Percentiles rank a stretch among this genome's conserved stretches.
These are phyloP conservation scores for Ramicandelaber brevisporus DNA, from an alignment of 192 early-diverging fungal genomes.

Conservation along the genomic window DNA sequence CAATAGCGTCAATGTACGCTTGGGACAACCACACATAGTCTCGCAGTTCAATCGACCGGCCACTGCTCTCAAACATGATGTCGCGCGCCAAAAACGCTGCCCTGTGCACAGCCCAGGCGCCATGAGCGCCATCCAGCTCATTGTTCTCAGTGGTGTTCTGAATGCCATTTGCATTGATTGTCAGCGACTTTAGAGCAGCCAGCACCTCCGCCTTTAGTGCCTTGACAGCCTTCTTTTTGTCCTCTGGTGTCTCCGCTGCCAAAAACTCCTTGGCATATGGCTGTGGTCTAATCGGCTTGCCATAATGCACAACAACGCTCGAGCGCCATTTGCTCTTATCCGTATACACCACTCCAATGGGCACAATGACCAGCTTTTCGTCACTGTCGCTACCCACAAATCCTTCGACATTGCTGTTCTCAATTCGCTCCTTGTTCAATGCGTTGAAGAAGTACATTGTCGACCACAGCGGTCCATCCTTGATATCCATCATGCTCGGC, in stretches of 20 bases:
- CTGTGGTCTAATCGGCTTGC: constrained; percentile 14
- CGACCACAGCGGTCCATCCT: constrained; percentile 22
- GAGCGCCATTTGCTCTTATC: constrained; percentile 22
- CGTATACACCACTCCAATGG: constrained; percentile 18
- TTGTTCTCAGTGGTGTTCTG: no score
- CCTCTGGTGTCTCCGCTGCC: constrained; percentile 9
- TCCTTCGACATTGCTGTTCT: not conserved
- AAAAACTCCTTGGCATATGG: no score
- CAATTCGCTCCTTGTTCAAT: constrained; percentile 5
- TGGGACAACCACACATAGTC: no score
- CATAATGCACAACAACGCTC: constrained; percentile 12
- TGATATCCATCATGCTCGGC: constrained; percentile 10
- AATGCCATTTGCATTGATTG: constrained; percentile 26
- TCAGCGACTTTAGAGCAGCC: constrained; percentile 10
- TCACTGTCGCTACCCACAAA: constrained; percentile 2
- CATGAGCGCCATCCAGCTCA: no score
- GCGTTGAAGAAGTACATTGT: constrained; percentile 24
- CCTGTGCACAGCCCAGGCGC: no score
- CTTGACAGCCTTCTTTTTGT: constrained; percentile 14
- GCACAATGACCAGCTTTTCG: constrained; percentile 7
- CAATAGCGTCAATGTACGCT: no score
- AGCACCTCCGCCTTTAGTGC: constrained; percentile 12
- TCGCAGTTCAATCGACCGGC: no score
- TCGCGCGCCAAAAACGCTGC: no score
- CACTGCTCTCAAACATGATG: no score